phyloP scores from a whole-genome alignment of 331 rosid species.

The Quercus phellos region DNA sequence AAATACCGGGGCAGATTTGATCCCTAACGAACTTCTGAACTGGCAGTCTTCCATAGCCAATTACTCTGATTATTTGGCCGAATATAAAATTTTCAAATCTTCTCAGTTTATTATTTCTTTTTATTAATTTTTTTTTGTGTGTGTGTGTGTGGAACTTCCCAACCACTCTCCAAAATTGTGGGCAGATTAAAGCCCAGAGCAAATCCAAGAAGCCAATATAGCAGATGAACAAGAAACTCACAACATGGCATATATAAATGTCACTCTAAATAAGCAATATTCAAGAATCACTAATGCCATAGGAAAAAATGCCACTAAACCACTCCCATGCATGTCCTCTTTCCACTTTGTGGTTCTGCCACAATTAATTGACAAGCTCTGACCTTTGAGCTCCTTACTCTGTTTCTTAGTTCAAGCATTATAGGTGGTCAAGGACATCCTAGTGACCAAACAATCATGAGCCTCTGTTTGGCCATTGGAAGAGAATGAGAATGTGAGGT shows the following conservation, averaged over 20 bases:
- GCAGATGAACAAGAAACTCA: background rate
- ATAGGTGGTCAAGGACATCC: background rate
- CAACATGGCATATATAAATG: constrained; percentile 5
- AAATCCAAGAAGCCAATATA: background rate
- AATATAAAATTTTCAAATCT: background rate
- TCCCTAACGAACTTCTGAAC: background rate
- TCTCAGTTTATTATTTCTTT: background rate
- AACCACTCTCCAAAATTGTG: background rate
- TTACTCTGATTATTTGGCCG: background rate
- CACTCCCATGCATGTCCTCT: background rate
- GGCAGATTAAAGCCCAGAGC: background rate
- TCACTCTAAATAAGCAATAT: background rate
- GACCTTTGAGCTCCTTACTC: background rate
- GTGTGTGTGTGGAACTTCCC: background rate
- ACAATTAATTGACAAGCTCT: background rate
- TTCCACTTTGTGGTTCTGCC: background rate
- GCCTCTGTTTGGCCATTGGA: background rate
- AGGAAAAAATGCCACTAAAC: background rate
- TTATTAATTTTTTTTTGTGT: background rate
- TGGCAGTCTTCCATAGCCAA: background rate
- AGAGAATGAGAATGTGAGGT: background rate
- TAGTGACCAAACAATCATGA: no score
- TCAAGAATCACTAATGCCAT: background rate
- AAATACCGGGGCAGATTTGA: background rate
- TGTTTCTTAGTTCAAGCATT: background rate